These are phyloP conservation scores for Vicia villosa DNA, from an alignment of 306 rosid species.

Conservation along the genomic window DNA sequence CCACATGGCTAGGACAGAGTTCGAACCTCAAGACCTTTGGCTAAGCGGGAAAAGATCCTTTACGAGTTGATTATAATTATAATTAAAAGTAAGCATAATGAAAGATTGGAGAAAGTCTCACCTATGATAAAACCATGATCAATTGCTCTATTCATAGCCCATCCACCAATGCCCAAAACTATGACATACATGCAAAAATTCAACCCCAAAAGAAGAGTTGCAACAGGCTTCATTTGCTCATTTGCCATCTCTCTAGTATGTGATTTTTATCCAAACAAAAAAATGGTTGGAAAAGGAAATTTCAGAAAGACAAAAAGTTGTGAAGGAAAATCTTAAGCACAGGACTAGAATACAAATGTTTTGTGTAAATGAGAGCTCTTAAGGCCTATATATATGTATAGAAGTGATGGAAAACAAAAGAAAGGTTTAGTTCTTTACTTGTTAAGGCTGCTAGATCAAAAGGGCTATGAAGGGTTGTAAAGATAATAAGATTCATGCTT, in stretches of 20 bases:
- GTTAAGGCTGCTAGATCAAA: constrained; percentile 56
- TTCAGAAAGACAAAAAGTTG: constrained; percentile 35
- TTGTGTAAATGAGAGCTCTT: constrained; percentile 24
- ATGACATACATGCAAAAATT: constrained; percentile 93
- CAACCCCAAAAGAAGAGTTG: constrained; percentile 69
- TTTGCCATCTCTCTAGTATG: constrained; percentile 55
- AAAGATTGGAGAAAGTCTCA: constrained; percentile 20
- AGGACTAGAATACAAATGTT: constrained; percentile 24
- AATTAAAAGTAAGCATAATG: too few species aligned
- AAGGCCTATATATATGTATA: constrained; percentile 11
- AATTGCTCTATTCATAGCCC: constrained; percentile 94
- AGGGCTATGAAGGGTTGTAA: constrained; percentile 65
- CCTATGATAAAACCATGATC: constrained; percentile 87
- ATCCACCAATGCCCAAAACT: constrained; percentile 81
- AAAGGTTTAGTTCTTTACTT: constrained; percentile 80
- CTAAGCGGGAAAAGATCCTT: too few species aligned
- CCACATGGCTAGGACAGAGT: too few species aligned
- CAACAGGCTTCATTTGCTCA: constrained; percentile 62
- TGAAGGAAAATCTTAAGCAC: constrained; percentile 17
- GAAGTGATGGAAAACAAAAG: constrained; percentile 9
- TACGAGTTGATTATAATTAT: too few species aligned
- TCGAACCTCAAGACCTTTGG: too few species aligned
- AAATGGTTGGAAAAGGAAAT: constrained; percentile 19
- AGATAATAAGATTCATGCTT: constrained; percentile 64
- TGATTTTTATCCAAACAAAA: constrained; percentile 2